Evolutionary conservation across 148 eudicot genomes (phyloP), one percentile per base, ranked within the genome.

Genomic region (Camellia lanceoleosa): DNA sequence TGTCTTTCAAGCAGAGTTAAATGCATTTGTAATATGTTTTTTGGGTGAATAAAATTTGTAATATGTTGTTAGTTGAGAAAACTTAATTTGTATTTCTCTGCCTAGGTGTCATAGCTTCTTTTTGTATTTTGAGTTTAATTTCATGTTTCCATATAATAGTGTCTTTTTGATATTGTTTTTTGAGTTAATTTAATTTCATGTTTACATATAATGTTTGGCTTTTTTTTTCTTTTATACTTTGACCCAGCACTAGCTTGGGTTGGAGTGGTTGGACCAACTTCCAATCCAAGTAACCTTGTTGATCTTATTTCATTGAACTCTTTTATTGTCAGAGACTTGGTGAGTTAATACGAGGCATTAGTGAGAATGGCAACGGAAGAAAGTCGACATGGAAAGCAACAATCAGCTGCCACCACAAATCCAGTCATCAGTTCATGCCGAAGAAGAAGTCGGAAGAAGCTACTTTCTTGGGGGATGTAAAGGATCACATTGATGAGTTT

Each of bases 401-500:
- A 80, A 65, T 63, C 90, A 55, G 56, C 89, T 73, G 81, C 81
- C 43, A 74, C 91, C 72, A 64, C 91, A 44, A 83, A 79, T 49
- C 87, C 91, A 58, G 85, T 87, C 3, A 75, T 79, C 42, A 76
- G 87, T 73, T 95, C 97, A 58, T 90, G 98, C 64, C 85, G 97
- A 46, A 83, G 89, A 95, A 91, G 94, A 93, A 89, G 82, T 88
- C 84, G 12, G 97, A 95, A 16, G 84, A 86, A 19, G 94, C 93
- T 41, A 88, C 87, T 82, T 93, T 95, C 78, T 60, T 91, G 18
- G 88, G 93, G 87, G 97, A 95, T 82, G 86, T 95, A 15, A 95
- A 85, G 82, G 97, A 91, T 71, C 98, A 93, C 81, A 95, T 95
- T 64, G 91, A 93, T 76, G 98, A 95, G 83, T 95, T 95, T 84